Base-by-base conservation (phyloP, 345 rosid species). In the Leavenworthia alabamica region DNA sequence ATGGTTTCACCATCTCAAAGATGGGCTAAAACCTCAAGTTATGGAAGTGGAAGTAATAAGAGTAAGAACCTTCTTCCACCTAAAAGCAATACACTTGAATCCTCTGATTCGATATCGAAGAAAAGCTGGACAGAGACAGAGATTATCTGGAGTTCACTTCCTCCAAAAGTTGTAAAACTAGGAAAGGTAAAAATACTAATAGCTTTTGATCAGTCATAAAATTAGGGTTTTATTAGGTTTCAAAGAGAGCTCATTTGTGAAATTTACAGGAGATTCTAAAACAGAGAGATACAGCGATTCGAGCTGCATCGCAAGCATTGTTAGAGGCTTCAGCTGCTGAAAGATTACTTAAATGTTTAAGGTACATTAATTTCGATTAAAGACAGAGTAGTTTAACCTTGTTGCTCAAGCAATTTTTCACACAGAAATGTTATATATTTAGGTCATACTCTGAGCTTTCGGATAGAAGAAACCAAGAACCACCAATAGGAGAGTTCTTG, bases 291-390 rank as follows among this genome's bases (percentile, higher is more conserved):
- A 63, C 33, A 13, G 85, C 87, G 37, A 26, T 84, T 60, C 71
- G 67, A 40, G 76, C 80, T 68, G 82, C 88, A 13, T 68, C 77
- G 16, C 86, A 82, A 26, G 83, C 87, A 40, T 71, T 84, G 69
- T 73, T 79, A 72, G 87, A 86, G 60, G 91, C 91, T 62, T 76
- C 90, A 29, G 83, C 84, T 37, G 61, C 83, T 17, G 87, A 86
- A 64, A 74, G 79, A 73, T 72, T 82, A 72, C 84, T 89, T 43
- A 86, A 78, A 59, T 82, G 87, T 66, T 74, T 86, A 58, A 79
- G 84, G 89, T 82, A 15, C n/a, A 68, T 2, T 35, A 27, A 23
- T 23, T 54, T 8, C 1, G n/a, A 47, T 0, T 8, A 10, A 10
- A 44, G 24, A 37, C 11, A 47, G 14, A 37, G 17, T 54, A 50